Evolutionary conservation across 768 basidiomycete genomes (phyloP).

Genomic region (Calocybe indica): DNA sequence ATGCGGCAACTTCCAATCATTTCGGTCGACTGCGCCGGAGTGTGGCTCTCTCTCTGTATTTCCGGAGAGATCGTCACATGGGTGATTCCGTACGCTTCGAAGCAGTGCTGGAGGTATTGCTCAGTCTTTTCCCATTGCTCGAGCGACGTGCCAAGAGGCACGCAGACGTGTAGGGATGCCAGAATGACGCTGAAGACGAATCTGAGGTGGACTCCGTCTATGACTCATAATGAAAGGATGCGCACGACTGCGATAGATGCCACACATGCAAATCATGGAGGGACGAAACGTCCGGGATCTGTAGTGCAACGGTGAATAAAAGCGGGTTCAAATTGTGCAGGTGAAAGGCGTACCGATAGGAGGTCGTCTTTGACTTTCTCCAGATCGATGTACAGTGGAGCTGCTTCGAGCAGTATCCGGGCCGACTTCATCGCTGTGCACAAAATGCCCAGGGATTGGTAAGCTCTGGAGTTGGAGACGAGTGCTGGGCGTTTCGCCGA

Average conservation of each 20-base stretch:
- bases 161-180: conserved; percentile 49
- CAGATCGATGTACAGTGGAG: conserved; percentile 43
- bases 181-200: conserved; percentile 33
- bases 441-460: neutral
- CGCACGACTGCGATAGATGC: conserved; percentile 50
- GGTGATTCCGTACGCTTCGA: conserved; percentile 44
- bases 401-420: conserved; percentile 46
- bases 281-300: conserved; percentile 41
- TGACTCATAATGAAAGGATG: conserved; percentile 2
- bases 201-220: conserved; percentile 2
- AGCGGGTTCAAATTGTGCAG: conserved; percentile 10
- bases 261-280: conserved; percentile 50
- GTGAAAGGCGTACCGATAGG: conserved; percentile 25
- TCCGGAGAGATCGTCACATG: conserved; percentile 55
- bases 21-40: conserved; percentile 23
- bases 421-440: conserved; percentile 36
- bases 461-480: no score
- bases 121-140: conserved; percentile 48
- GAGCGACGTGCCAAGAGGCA: conserved; percentile 39
- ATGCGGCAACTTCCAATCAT: conserved; percentile 26
- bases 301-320: neutral
- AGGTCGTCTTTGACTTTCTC: conserved; percentile 44
- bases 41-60: conserved; percentile 27
- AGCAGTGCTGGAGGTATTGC: conserved; percentile 41
- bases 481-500: no score